A percentile compares a stretch with the other conserved stretches of the same genome.
phyloP scores from a whole-genome alignment of 2,329 filamentous ascomycete genomes.

The Fusarium udum region DNA sequence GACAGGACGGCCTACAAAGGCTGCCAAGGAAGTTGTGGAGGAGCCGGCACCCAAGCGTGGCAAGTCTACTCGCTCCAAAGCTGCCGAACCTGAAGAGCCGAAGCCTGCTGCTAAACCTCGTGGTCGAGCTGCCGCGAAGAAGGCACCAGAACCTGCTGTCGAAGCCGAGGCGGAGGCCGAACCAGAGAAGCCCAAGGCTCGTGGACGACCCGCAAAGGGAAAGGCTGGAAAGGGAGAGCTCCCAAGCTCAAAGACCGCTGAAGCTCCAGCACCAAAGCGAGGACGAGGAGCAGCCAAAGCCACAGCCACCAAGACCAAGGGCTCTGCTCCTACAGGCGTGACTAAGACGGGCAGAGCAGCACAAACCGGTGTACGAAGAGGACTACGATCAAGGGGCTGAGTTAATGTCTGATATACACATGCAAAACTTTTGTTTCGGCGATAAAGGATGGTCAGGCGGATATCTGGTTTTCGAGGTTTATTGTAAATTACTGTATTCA shows the following conservation, averaged over 20 bases:
- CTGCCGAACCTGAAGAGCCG: neutral
- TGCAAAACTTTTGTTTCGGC: neutral
- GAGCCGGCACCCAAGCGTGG: conserved; percentile 13
- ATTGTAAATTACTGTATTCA: neutral
- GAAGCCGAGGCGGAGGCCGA: conserved; percentile 1
- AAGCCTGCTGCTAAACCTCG: conserved; percentile 18
- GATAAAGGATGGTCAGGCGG: neutral
- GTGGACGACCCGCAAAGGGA: conserved; percentile 26
- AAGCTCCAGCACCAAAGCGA: conserved; percentile 17
- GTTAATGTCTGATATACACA: neutral
- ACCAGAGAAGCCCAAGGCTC: conserved; percentile 26
- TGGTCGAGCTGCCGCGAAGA: conserved; percentile 23
- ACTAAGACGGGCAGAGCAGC: conserved; percentile 31
- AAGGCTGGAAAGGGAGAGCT: conserved; percentile 42
- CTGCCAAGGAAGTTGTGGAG: conserved; percentile 7
- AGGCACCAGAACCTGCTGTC: neutral
- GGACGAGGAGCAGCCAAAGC: conserved; percentile 21
- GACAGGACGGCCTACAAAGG: conserved; percentile 20
- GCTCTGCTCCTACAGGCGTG: conserved; percentile 26
- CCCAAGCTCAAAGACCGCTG: conserved; percentile 17
- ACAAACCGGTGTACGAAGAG: conserved; percentile 29
- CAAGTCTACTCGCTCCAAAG: conserved; percentile 22
- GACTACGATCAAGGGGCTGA: conserved; percentile 32
- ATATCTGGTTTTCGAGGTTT: neutral
- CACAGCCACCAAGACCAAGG: conserved; percentile 9